Evolutionary conservation across 139 green algal species (phyloP), one percentile per base, ranked within the genome.

Genomic region (Eudorina sp.): DNA sequence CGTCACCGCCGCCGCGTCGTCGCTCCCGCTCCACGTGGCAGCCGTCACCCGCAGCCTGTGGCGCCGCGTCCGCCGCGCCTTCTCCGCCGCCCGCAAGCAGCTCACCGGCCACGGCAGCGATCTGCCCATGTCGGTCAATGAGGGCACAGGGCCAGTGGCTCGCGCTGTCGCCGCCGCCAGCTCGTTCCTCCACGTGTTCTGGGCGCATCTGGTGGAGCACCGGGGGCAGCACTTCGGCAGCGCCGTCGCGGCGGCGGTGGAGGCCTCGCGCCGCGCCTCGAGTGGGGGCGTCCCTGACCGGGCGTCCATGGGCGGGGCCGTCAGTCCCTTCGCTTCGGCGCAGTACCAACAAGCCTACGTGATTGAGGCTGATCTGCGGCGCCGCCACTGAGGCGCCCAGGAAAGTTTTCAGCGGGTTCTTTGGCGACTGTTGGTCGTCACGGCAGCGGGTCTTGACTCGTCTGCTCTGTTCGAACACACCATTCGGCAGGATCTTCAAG

Each of bases 11-110:
- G n/a, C n/a, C n/a, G n/a, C n/a, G n/a, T n/a, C n/a, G n/a, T n/a
- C n/a, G n/a, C n/a, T n/a, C n/a, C n/a, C n/a, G n/a, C n/a, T n/a
- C n/a, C n/a, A n/a, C n/a, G n/a, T n/a, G n/a, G n/a, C n/a, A n/a
- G 41, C 29, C 18, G 43, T 86, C 29, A 76, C 58, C 1, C 60
- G 19, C 60, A 5, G 7, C n/a, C 80, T 86, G 29, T 86, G 80
- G 80, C 80, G 80, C 40, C 80, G 80, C 80, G 36, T 27, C 60
- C 80, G 55, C 11, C 80, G 80, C 41, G 80, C 80, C 40, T 62
- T 64, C 16, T 11, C 43, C 7, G 58, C 43, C 25, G 80, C 60
- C 2, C 60, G 62, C 60, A 76, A 62, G 58, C 40, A 74, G n/a
- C 29, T 86, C 0, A 75, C 79, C 11, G 80, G 80, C n/a, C 55